Evolutionary conservation across 1,139 yeast genomes (phyloP).

Genomic region (Protomyces pachydermus): DNA sequence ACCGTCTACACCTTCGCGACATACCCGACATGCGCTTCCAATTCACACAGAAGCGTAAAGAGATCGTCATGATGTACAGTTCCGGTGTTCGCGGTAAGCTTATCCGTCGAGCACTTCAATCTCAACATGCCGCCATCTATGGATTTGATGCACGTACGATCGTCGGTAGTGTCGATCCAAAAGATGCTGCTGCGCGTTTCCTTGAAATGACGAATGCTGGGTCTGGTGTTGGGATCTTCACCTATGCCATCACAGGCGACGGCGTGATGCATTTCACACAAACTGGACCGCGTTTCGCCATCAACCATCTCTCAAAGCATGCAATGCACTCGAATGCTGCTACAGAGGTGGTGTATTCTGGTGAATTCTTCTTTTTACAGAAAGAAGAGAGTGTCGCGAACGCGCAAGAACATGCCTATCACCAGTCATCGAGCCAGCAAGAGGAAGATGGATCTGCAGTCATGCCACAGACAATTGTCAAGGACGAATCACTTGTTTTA

Average conservation of each 20-base stretch:
- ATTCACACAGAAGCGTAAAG: constrained; percentile 9
- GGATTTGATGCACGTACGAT: constrained; percentile 21
- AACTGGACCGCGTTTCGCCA: constrained; percentile 22
- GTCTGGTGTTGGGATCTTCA: constrained; percentile 10
- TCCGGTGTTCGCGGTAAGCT: constrained; percentile 14
- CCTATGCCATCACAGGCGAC: constrained; percentile 22
- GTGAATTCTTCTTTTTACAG: constrained; percentile 21
- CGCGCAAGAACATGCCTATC: constrained; percentile 3
- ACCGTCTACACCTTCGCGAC: constrained; percentile 19
- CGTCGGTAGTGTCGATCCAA: constrained; percentile 15
- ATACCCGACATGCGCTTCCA: constrained; percentile 20
- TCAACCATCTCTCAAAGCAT: constrained; percentile 24
- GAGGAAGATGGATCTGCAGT: background rate
- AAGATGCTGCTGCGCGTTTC: constrained; percentile 21
- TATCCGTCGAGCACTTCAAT: constrained; percentile 16
- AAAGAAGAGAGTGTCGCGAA: constrained; percentile 1
- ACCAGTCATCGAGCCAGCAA: background rate
- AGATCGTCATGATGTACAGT: constrained; percentile 22
- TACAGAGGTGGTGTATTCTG: constrained; percentile 23
- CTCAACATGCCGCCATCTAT: constrained; percentile 22
- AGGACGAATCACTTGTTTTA: constrained; percentile 14
- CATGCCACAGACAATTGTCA: constrained; percentile 14
- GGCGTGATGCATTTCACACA: constrained; percentile 24
- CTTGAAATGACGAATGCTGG: constrained; percentile 23
- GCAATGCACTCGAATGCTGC: constrained; percentile 26